Evolutionary conservation across 306 rosid genomes (phyloP).

Genomic region (Ochetophila trinervis): DNA sequence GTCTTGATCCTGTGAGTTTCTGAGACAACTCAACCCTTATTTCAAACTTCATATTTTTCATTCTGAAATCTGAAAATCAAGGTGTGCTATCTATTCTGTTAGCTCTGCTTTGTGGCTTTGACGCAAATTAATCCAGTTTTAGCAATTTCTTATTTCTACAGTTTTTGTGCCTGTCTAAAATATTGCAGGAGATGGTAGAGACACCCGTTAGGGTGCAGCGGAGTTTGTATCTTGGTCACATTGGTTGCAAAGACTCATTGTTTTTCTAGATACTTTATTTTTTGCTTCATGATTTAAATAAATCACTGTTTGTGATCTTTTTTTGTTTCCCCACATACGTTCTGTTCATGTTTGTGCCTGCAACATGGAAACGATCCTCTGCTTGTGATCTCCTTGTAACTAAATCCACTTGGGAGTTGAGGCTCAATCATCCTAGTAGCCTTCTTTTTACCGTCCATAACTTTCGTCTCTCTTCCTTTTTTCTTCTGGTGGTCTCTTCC

Average conservation of each 20-base stretch:
- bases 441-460: no score
- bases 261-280: neutral
- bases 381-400: neutral
- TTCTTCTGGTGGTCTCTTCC: no score
- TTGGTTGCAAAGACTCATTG: constrained; percentile 19
- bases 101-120: no score
- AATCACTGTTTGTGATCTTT: neutral
- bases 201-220: constrained; percentile 95
- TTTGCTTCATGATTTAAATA: neutral
- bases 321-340: no score
- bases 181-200: constrained; percentile 86
- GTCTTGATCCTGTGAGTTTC: constrained; percentile 78
- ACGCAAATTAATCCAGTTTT: constrained; percentile 14
- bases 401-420: constrained; percentile 3
- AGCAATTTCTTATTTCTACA: constrained; percentile 10
- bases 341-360: neutral
- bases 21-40: neutral
- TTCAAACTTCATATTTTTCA: neutral
- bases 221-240: constrained; percentile 90
- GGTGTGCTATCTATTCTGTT: neutral
- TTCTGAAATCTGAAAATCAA: constrained; percentile 1
- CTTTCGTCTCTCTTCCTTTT: no score
- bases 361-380: neutral
- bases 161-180: constrained; percentile 22
- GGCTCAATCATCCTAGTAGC: no score